Evolutionary conservation across 768 basidiomycete genomes (phyloP), one percentile per base, ranked within the genome.

Genomic region (Neoboletus magnificus): DNA sequence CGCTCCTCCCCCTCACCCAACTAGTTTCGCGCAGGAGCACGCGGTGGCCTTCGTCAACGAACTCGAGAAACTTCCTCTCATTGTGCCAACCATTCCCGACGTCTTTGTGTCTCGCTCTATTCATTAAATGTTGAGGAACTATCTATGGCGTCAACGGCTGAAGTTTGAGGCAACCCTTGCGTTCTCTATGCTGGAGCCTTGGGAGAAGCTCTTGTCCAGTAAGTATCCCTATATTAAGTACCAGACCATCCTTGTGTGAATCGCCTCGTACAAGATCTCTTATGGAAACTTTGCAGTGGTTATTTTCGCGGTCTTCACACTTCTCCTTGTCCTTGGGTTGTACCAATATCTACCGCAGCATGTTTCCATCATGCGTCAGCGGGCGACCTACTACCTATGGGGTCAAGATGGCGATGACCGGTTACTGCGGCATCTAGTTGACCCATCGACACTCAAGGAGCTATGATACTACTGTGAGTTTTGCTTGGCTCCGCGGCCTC

Each of bases 191-290:
- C 74, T 87, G 55, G 85, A 89, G 68, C 79, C 82, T 53, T 87
- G 86, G 87, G 87, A 89, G 74, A 84, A 85, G 64, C 45, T 80
- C 27, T 59, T 86, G 47, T 75, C 83, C 56, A 62, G 86, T 87
- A 62, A 62, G 86, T 58, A 12, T 76, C 36, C 18, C 35, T 47
- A 37, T 18, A 36, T 32, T 27, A 16, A 36, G 33, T 40, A 20
- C n/a, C 30, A 23, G 39, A 18, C 15, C 5, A 11, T 42, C 32
- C 36, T 27, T n/a, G 46, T 48, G 37, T 48, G 48, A 46, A 15
- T 33, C 27, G 23, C 43, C 36, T 30, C 15, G 40, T n/a, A 52
- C 50, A 13, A n/a, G 5, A 39, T 33, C n/a, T 49, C 63, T 62
- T 41, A 59, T 50, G 5, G 13, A 44, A 35, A 8, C 3, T 45